Conservation (phyloP, 2,329 filamentous ascomycete species). For the Dactylellina cionopaga region DNA sequence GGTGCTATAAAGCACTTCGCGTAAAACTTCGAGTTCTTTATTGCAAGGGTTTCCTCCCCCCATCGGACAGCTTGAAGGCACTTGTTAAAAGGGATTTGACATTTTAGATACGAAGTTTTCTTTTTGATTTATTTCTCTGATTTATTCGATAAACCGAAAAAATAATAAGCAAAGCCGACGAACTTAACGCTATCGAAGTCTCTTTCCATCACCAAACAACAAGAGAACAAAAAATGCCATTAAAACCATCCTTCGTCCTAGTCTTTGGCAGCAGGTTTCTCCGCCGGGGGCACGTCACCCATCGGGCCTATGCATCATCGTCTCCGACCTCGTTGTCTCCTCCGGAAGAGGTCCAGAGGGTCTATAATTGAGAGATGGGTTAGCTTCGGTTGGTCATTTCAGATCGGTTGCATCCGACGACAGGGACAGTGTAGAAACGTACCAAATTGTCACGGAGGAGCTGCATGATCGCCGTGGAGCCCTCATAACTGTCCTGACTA, state of each 20-base stretch:
- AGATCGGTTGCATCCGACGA: conserved; percentile 10
- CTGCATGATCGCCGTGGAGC: conserved; percentile 99
- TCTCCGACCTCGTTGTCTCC: conserved; percentile 77
- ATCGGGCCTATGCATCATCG: conserved; percentile 67
- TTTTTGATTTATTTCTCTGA: conserved; percentile 20
- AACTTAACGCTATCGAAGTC: conserved; percentile 55
- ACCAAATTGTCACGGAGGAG: conserved; percentile 92
- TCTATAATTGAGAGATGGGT: conserved; percentile 69
- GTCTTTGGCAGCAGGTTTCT: conserved; percentile 61
- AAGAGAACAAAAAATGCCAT: conserved; percentile 45
- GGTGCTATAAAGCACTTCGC: conserved; percentile 45
- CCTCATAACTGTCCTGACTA: conserved; percentile 97
- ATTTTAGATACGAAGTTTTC: conserved; percentile 25
- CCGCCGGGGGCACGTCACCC: conserved; percentile 66
- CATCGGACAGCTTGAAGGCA: too few relatives aligned
- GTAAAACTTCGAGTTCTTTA: conserved; percentile 31
- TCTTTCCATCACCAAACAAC: conserved; percentile 55
- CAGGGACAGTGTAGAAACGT: conserved; percentile 15
- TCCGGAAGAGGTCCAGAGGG: conserved; percentile 99
- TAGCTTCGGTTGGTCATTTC: not conserved
- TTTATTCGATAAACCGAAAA: conserved; percentile 52
- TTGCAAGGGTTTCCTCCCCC: too few relatives aligned
- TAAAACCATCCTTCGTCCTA: conserved; percentile 37
- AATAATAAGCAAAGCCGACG: conserved; percentile 31
- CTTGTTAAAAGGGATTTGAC: conserved; percentile 1